Evolutionary conservation across 495 filamentous ascomycete species (phyloP), one percentile per base, ranked within the genome.

Genomic region (Chlorociboria aeruginascens): DNA sequence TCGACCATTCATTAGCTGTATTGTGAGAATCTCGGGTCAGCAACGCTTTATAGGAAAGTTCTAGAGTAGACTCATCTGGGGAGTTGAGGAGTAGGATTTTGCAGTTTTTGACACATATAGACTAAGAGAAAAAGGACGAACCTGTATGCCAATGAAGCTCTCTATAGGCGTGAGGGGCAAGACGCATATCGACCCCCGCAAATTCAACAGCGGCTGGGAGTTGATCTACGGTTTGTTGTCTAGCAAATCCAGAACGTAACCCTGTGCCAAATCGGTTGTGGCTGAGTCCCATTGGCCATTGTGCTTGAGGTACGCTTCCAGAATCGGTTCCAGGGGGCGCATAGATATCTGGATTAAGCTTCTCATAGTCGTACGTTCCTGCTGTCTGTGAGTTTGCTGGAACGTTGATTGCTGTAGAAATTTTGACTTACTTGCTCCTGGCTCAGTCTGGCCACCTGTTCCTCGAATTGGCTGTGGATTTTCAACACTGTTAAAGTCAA

Each of bases 131-230:
- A 25, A 25, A 25, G 20, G 20, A 25, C 20, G 20, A 25, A 25
- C 20, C 20, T 25, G 20, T 77, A 52, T 86, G 82, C 82, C 82
- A 85, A 57, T 86, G 82, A 16, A 86, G 65, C 51, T 86, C 82
- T 2, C 82, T 73, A 52, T 85, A 85, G 0, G 70, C 79, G 34
- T 72, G 65, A 3, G 78, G 73, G 39, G 74, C 76, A 3, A 89
- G 73, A 28, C 82, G 72, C 84, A 89, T 89, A 54, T 88, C 76
- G 1, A 88, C 84, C 42, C 84, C 84, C 1, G 84, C 82, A 77
- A 89, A 83, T 43, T 69, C 70, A 8, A 64, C 78, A 11, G 81
- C 79, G 30, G 65, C 68, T 0, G 84, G 83, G 51, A 87, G 69
- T 13, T 83, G 73, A 8, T 68, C 63, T 2, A 66, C 60, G 47